Conservation (phyloP, 805 yeast genomes). For the Metschnikowia orientalis region DNA sequence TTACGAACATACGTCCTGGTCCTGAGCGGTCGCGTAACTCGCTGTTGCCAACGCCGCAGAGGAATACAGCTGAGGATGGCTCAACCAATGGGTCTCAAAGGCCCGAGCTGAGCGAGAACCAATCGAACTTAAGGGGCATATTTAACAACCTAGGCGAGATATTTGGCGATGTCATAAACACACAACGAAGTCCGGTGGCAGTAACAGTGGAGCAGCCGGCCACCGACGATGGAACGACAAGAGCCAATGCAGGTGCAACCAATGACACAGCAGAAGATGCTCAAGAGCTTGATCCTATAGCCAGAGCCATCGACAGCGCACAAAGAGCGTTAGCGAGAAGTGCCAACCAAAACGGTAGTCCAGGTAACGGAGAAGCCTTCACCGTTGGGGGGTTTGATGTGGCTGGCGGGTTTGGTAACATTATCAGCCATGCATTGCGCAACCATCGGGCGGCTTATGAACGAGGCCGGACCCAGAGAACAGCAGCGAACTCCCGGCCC, state of each 20-base stretch:
- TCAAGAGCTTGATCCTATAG: background rate
- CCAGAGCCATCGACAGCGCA: background rate
- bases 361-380: no score
- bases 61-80: background rate
- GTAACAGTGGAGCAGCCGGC: background rate
- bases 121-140: constrained; percentile 13
- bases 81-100: background rate
- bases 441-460: constrained; percentile 6
- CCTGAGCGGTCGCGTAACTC: constrained; percentile 1
- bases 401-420: constrained; percentile 4
- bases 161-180: background rate
- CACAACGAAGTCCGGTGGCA: no score
- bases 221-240: background rate
- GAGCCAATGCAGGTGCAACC: background rate
- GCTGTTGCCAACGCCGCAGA: background rate
- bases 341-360: background rate
- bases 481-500: background rate
- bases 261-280: background rate
- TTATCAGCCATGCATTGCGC: constrained; percentile 9
- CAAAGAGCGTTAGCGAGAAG: background rate
- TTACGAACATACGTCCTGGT: no score
- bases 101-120: constrained; percentile 4
- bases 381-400: constrained; percentile 2
- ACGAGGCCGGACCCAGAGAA: constrained; percentile 1
- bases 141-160: background rate